Evolutionary conservation across 345 rosid genomes (phyloP).

Genomic region (Sisymbrium altissimum): DNA sequence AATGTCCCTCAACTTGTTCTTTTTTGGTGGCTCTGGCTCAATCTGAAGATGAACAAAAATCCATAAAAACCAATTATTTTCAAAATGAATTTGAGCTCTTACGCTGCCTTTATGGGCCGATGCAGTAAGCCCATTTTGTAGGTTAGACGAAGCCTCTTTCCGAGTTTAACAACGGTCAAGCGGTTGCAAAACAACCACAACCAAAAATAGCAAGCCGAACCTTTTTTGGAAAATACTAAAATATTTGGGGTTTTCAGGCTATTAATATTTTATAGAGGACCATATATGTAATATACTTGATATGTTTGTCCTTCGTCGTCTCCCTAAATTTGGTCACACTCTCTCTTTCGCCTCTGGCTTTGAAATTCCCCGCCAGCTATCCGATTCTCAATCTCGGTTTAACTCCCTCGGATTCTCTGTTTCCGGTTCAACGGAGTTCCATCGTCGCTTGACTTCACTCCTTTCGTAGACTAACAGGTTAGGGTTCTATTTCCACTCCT

Average conservation of each 20-base stretch:
- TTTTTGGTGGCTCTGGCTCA: neutral
- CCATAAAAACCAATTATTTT: neutral
- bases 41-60: neutral
- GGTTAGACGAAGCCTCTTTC: neutral
- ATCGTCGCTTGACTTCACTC: neutral
- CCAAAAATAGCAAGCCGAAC: neutral
- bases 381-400: neutral
- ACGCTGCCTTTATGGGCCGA: neutral
- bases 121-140: neutral
- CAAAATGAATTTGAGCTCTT: neutral
- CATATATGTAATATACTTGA: neutral
- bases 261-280: neutral
- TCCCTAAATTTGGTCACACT: neutral
- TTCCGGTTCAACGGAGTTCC: neutral
- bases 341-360: slow-evolving; percentile 16
- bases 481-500: slow-evolving; percentile 15
- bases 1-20: neutral
- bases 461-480: neutral
- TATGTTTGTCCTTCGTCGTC: neutral
- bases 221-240: neutral
- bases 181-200: neutral
- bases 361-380: slow-evolving; percentile 31
- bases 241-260: neutral
- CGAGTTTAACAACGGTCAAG: too few species aligned
- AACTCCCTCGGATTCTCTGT: neutral